Evolutionary conservation across 163 green algal species (phyloP).

Genomic region (Dunaliella salina): DNA sequence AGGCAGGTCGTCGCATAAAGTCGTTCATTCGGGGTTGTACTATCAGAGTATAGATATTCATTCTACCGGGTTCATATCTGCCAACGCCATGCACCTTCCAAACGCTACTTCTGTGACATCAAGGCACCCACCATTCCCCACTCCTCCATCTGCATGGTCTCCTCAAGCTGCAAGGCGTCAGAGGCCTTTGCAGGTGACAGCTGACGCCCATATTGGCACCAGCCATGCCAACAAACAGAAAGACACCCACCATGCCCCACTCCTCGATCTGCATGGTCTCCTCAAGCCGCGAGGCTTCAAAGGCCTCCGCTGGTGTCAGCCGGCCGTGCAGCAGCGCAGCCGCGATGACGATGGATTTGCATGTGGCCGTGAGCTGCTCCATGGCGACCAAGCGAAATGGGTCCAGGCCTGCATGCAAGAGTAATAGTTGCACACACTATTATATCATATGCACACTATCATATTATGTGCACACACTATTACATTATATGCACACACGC

Average conservation of each 20-base stretch:
- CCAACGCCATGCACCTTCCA: background rate
- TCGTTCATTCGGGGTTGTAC: too few relatives aligned
- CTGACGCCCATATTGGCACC: too few relatives aligned
- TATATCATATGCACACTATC: too few relatives aligned
- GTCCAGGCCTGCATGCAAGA: slow-evolving; percentile 50
- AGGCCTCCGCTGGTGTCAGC: slow-evolving; percentile 26
- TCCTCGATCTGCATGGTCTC: slow-evolving; percentile 65
- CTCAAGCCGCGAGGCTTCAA: slow-evolving; percentile 1
- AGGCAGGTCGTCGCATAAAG: too few relatives aligned
- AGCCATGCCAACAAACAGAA: too few relatives aligned
- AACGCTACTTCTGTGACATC: background rate
- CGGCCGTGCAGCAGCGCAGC: slow-evolving; percentile 56
- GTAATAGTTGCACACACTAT: too few relatives aligned
- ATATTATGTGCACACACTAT: too few relatives aligned
- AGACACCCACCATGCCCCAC: slow-evolving; percentile 67
- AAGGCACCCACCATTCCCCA: slow-evolving; percentile 79
- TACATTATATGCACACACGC: too few relatives aligned
- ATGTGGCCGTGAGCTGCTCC: slow-evolving; percentile 60
- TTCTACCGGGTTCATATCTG: too few relatives aligned
- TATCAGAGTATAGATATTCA: too few relatives aligned
- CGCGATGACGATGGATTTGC: slow-evolving; percentile 73
- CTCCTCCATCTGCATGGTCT: slow-evolving; percentile 65
- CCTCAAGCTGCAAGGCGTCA: background rate
- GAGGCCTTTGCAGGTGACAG: slow-evolving; percentile 27
- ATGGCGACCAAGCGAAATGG: slow-evolving; percentile 61